phyloP scores from a whole-genome alignment of 2,329 filamentous ascomycete species.

The Ceratocystis cacaofunesta region DNA sequence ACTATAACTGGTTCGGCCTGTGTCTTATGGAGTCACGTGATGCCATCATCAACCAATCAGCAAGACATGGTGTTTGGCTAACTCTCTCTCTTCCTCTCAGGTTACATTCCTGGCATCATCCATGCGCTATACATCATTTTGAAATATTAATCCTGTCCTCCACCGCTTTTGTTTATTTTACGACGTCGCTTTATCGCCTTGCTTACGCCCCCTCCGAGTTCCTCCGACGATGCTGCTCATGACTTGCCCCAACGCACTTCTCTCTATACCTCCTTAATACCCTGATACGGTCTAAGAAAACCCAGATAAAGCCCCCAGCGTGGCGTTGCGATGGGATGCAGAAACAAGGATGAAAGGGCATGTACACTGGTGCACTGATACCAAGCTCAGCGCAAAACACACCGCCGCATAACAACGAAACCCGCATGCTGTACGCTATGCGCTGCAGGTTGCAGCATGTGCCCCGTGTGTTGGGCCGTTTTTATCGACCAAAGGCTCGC shows the following conservation, averaged over 20 bases:
- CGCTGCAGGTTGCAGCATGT: neutral
- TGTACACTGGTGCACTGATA: neutral
- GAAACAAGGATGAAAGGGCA: too few species aligned
- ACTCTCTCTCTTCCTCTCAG: slow-evolving; percentile 21
- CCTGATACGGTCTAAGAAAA: too few species aligned
- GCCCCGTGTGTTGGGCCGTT: neutral
- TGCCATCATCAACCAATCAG: neutral
- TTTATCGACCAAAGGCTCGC: neutral
- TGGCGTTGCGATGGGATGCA: too few species aligned
- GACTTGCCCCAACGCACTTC: neutral
- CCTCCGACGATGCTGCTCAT: neutral
- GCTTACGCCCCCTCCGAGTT: too few species aligned
- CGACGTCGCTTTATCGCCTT: neutral
- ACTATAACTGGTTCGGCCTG: too few species aligned
- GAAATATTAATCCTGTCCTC: slow-evolving; percentile 49
- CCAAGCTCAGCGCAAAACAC: neutral
- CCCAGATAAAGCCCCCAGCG: neutral
- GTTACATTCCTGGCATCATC: slow-evolving; percentile 67
- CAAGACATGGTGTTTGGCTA: neutral
- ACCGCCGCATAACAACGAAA: neutral
- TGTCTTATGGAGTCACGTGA: neutral
- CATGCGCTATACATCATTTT: slow-evolving; percentile 89
- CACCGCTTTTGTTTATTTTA: neutral
- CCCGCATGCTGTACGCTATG: neutral
- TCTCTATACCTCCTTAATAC: neutral